Evolutionary conservation across 2,329 filamentous ascomycete species (phyloP), one percentile per base, ranked within the genome.

Genomic region (Akanthomyces lecanii): DNA sequence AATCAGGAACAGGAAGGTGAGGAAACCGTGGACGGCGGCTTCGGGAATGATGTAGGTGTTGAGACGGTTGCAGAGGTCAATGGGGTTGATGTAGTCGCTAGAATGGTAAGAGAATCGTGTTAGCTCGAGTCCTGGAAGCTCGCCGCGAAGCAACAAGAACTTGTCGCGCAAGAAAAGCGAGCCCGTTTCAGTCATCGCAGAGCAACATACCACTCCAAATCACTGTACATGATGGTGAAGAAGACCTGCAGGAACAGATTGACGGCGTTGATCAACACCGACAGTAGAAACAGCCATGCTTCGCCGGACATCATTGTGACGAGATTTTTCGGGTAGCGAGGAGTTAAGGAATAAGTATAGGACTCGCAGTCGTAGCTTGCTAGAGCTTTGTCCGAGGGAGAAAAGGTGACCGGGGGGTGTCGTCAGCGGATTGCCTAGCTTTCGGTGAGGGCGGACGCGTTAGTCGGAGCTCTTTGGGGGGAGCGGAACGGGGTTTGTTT

Each of bases 211-310:
- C 95, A 99, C 89, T 99, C 95, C 73, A 99, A 81, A 85, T 99
- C 95, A 79, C 92, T 97, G 82, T 98, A 99, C 96, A 99, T 99
- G 76, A 99, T 99, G 64, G 95, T 99, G 83, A 99, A 99, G 86
- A 99, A 99, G 72, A 99, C 95, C 82, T 99, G 96, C 64, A 99
- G 85, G 80, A 99, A 99, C 74, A 99, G 86, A 84, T 99, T 99
- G 87, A 99, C 93, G 82, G 95, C 95, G 83, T 99, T 99, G 84
- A 99, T 96, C 77, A 99, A 86, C 79, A 99, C 96, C 80, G 94
- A 89, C 79, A 99, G 85, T 73, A 99, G 88, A 83, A 96, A 99
- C 77, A 99, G 84, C 95, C 95, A 97, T 77, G 93, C 93, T 86
- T 97, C 93, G 79, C 93, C 93, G 74, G 93, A 97, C 93, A 97